phyloP scores from a whole-genome alignment of 192 early-diverging fungal genomes.

The Backusella parvicylindrica region DNA sequence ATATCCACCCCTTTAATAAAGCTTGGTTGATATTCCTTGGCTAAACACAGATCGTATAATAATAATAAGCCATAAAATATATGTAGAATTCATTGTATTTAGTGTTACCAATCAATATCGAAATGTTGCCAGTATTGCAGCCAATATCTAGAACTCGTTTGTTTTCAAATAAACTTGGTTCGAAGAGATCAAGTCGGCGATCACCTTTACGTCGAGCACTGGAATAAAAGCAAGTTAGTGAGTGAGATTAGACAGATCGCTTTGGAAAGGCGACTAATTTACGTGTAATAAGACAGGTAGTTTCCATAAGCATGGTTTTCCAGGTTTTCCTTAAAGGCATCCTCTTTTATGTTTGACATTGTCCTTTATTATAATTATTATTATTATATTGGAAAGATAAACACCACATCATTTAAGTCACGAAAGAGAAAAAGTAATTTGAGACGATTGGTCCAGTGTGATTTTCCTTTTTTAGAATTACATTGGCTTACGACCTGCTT shows the following conservation, averaged over 20 bases:
- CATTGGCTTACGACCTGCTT: not conserved
- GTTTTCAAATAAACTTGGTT: slow-evolving; percentile 42
- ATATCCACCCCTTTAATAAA: slow-evolving; percentile 73
- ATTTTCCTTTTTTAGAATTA: not conserved
- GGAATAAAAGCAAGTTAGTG: not conserved
- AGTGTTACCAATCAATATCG: slow-evolving; percentile 47
- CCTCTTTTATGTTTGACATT: not conserved
- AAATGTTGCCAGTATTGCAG: slow-evolving; percentile 70
- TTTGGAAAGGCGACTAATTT: not conserved
- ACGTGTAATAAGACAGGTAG: slow-evolving; percentile 58
- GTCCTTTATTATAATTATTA: no score
- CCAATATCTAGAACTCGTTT: slow-evolving; percentile 75
- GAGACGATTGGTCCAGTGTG: not conserved
- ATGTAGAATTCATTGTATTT: not conserved
- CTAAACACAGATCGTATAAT: slow-evolving; percentile 25
- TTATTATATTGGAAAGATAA: not conserved
- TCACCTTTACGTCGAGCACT: slow-evolving; percentile 35
- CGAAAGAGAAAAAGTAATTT: not conserved
- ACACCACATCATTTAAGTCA: no score
- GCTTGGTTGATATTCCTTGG: slow-evolving; percentile 44
- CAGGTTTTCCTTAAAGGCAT: not conserved
- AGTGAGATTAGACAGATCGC: no score
- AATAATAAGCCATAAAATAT: not conserved
- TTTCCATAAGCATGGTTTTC: slow-evolving; percentile 44
- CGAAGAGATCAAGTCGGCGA: slow-evolving; percentile 53